Base-by-base conservation (phyloP, 2,329 filamentous ascomycete genomes). In the Amauroascus niger region DNA sequence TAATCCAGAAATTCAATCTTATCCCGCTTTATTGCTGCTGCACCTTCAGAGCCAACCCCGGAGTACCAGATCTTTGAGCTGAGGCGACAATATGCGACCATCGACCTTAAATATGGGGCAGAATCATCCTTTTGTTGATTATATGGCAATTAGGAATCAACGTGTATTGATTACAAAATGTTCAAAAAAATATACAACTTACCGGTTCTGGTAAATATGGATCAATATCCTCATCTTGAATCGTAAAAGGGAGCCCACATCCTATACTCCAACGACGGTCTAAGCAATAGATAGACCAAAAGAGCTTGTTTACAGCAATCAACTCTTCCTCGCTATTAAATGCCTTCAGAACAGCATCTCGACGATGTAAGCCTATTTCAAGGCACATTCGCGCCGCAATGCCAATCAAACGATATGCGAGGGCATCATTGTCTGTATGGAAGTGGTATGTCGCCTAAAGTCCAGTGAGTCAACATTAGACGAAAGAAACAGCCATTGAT, bases 191-290 rank as follows among this genome's bases (percentile, higher is more conserved):
- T 5, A 39, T 35, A 18, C 24, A 1, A 58, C 71, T 67, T 73
- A 94, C 88, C 26, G 89, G 89, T 62, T 86, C 83, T 1, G 87
- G 88, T 20, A 96, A 71, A 49, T 79, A 79, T 0, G 84, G 81
- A 63, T 95, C 89, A 56, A 95, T 87, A 64, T 95, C 88, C 14
- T 86, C 80, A 63, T 95, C 89, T 59, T 91, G 85, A 33, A 95
- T 75, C 1, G 87, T 84, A 70, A 88, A 95, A 0, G 89, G 89
- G 67, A 95, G 78, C 0, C 89, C 89, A 0, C 87, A 90, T n/a
- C 85, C 87, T 61, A 95, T 88, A 58, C 86, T 88, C 88, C 88
- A 95, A 49, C 89, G 78, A 37, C 88, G 78, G 65, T 95, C 90
- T 37, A 95, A 74, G 3, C 89, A 83, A 64, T 93, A 95, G 16